These are phyloP conservation scores for Pichia sp. DNA, from an alignment of 1,139 yeast species.

Conservation along the genomic window DNA sequence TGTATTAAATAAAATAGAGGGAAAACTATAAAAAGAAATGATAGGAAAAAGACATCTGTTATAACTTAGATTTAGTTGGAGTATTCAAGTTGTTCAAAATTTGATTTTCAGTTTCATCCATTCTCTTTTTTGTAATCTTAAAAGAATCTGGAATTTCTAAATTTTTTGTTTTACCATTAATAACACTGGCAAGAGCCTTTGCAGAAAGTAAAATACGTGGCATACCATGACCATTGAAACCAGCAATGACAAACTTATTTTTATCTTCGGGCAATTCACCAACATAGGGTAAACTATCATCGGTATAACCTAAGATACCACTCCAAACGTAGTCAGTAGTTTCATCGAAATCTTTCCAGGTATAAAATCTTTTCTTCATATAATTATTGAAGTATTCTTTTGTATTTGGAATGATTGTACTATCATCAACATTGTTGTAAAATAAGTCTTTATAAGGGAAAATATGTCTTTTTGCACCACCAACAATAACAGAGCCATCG, in stretches of 20 bases:
- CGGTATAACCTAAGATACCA: conserved; percentile 28
- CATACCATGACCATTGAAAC: conserved; percentile 30
- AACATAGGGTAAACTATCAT: conserved; percentile 26
- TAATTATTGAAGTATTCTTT: conserved; percentile 21
- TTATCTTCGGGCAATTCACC: conserved; percentile 23
- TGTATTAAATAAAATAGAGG: background rate
- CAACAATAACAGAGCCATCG: conserved; percentile 28
- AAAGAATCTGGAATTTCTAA: conserved; percentile 20
- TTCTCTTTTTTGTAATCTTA: conserved; percentile 18
- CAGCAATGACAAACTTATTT: conserved; percentile 26
- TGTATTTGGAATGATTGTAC: conserved; percentile 18
- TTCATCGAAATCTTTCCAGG: conserved; percentile 22
- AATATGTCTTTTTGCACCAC: conserved; percentile 25
- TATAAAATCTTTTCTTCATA: conserved; percentile 23
- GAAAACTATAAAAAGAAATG: background rate
- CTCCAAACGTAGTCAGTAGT: conserved; percentile 21
- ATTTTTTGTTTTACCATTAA: conserved; percentile 9
- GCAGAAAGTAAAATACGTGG: conserved; percentile 25
- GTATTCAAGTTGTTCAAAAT: conserved; percentile 16
- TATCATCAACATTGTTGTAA: conserved; percentile 26
- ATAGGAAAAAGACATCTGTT: background rate
- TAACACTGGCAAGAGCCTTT: conserved; percentile 20
- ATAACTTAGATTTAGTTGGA: background rate
- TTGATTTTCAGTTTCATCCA: conserved; percentile 13
- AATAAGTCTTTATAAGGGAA: conserved; percentile 17